These are phyloP conservation scores for Rhodofomes roseus DNA, from an alignment of 1,284 basidiomycete species.

Conservation along the genomic window DNA sequence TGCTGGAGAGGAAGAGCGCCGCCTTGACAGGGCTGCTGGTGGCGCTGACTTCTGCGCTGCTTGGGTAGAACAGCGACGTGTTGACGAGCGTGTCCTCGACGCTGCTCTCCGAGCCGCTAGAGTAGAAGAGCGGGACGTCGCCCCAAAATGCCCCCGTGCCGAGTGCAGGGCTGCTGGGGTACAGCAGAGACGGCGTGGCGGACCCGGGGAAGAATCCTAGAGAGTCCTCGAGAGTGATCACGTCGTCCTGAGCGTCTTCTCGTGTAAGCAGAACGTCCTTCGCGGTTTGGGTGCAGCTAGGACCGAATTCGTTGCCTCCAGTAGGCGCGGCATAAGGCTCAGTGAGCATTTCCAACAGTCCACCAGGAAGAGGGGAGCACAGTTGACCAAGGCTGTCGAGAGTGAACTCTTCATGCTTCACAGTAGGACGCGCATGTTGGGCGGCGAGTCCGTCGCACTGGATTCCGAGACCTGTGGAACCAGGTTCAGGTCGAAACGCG, in stretches of 20 bases:
- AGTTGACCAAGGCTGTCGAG: neutral
- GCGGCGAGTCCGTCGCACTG: constrained; percentile 7
- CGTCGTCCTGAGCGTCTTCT: neutral
- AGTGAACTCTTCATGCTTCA: neutral
- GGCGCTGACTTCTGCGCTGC: neutral
- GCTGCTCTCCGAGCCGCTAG: constrained; percentile 5
- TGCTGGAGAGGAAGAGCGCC: constrained; percentile 9
- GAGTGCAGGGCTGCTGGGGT: constrained; percentile 8
- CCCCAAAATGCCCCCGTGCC: too few species aligned
- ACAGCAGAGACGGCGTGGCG: constrained; percentile 10
- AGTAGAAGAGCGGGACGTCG: neutral
- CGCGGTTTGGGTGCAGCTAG: neutral
- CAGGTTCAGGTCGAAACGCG: neutral
- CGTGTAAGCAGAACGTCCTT: neutral
- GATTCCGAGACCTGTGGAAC: constrained; percentile 29
- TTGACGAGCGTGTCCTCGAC: neutral
- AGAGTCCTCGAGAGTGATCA: neutral
- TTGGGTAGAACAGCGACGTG: neutral
- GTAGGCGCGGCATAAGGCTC: neutral
- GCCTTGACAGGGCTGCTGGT: constrained; percentile 1
- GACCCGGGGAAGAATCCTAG: constrained; percentile 4
- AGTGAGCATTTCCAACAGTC: neutral
- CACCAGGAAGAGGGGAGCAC: neutral
- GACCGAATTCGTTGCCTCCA: too few species aligned
- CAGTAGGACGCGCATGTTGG: neutral